Percentiles rank a stretch among this genome's conserved stretches.
Conservation (phyloP, 495 filamentous ascomycete genomes). For the Xylaria intraflava region DNA sequence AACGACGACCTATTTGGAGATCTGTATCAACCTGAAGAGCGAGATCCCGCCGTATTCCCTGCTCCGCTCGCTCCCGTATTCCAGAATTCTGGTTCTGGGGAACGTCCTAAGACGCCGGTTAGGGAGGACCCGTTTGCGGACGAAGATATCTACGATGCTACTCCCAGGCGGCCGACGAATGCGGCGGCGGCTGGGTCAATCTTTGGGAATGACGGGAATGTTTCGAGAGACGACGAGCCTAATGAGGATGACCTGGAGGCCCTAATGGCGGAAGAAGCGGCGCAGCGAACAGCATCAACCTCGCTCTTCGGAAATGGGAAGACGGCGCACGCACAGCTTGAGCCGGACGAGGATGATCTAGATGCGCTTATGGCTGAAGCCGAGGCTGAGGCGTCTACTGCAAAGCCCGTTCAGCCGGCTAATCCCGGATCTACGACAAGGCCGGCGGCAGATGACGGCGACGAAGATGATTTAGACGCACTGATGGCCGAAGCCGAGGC, state of each 20-base stretch:
- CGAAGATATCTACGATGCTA: constrained; percentile 40
- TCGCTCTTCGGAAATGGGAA: constrained; percentile 30
- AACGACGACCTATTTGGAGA: constrained; percentile 37
- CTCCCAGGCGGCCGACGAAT: constrained; percentile 19
- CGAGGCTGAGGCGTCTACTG: constrained; percentile 25
- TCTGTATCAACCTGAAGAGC: constrained; percentile 22
- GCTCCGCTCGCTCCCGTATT: constrained; percentile 45
- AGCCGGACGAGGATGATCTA: constrained; percentile 44
- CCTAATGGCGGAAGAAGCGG: constrained; percentile 43
- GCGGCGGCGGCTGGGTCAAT: constrained; percentile 7
- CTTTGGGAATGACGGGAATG: constrained; percentile 9
- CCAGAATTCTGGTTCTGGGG: constrained; percentile 21
- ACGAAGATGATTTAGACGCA: constrained; percentile 42
- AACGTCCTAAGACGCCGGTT: constrained; percentile 25
- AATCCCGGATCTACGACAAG: background rate
- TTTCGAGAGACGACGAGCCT: constrained; percentile 23
- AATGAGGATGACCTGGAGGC: constrained; percentile 48
- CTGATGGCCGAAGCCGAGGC: constrained; percentile 42
- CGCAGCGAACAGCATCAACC: constrained; percentile 15
- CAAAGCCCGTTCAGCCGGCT: constrained; percentile 9
- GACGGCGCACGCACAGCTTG: constrained; percentile 9
- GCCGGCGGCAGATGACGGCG: constrained; percentile 4
- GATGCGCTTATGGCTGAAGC: constrained; percentile 47
- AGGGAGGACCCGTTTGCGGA: constrained; percentile 30
- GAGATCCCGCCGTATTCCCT: constrained; percentile 27